These are phyloP conservation scores for Cylindrodendrum hubeiense DNA, from an alignment of 2,329 filamentous ascomycete species.

Conservation along the genomic window DNA sequence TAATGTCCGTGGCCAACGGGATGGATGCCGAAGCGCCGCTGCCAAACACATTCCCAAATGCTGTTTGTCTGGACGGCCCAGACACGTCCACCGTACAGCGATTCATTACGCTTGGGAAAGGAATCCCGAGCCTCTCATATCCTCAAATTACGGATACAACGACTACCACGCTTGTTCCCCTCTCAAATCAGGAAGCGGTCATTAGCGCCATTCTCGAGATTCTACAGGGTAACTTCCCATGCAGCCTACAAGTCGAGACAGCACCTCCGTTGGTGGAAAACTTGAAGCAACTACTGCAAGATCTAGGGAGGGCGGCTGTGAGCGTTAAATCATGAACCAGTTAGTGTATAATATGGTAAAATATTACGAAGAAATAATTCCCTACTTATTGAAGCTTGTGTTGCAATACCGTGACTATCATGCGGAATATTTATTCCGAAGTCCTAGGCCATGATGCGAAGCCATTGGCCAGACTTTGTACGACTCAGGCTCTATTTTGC, in stretches of 20 bases:
- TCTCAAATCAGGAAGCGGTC: constrained; percentile 27
- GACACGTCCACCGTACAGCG: constrained; percentile 26
- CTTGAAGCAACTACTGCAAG: constrained; percentile 27
- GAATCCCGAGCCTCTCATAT: constrained; percentile 10
- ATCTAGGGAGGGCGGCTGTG: constrained; percentile 25
- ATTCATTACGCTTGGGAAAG: constrained; percentile 26
- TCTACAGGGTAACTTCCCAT: constrained; percentile 22
- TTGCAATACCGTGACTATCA: not conserved
- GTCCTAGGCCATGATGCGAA: no score
- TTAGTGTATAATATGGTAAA: not conserved
- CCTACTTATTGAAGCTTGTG: not conserved
- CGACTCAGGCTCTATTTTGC: not conserved
- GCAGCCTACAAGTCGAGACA: constrained; percentile 22
- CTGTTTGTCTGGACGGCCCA: constrained; percentile 25
- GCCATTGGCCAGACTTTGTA: no score
- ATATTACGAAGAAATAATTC: no score
- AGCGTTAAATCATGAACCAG: constrained; percentile 14
- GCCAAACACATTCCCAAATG: not conserved
- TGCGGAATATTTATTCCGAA: no score
- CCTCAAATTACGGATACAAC: constrained; percentile 11
- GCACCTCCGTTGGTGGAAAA: constrained; percentile 30
- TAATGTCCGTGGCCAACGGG: constrained; percentile 22
- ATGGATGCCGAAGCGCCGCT: not conserved
- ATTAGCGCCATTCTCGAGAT: constrained; percentile 22
- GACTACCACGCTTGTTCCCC: constrained; percentile 1